Evolutionary conservation across 2,329 filamentous ascomycete genomes (phyloP).

Genomic region (Clonostachys solani): DNA sequence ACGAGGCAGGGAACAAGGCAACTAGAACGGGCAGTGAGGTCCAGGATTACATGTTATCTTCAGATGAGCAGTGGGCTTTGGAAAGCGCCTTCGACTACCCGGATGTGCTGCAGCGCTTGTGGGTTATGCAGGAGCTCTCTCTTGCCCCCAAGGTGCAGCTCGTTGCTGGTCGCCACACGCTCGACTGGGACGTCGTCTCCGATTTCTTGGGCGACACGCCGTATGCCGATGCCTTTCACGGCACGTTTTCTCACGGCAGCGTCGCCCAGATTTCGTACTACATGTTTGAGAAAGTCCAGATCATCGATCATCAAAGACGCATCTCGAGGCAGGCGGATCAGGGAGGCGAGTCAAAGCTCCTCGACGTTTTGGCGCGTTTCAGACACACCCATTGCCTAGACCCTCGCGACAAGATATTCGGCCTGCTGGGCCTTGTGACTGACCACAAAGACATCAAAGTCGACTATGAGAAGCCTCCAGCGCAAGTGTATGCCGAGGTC

Average conservation of each 20-base stretch:
- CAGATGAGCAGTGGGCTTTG: not conserved
- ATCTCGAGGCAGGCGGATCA: not conserved
- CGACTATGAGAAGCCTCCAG: not conserved
- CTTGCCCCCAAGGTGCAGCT: not conserved
- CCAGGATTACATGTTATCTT: not conserved
- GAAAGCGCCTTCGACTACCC: not conserved
- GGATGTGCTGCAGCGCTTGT: not conserved
- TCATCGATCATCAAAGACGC: not conserved
- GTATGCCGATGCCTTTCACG: conserved; percentile 2
- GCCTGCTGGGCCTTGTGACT: not conserved
- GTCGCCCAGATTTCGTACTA: not conserved
- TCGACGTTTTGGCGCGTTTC: not conserved
- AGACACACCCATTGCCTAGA: not conserved
- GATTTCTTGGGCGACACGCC: not conserved
- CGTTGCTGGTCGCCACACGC: not conserved
- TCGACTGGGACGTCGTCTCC: conserved; percentile 2
- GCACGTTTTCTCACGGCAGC: not conserved
- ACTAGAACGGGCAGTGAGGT: not conserved
- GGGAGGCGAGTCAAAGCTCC: not conserved
- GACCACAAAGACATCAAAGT: not conserved
- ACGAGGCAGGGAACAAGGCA: not conserved
- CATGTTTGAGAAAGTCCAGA: not conserved
- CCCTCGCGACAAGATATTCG: not conserved
- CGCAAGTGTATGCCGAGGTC: not conserved
- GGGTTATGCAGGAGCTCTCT: not conserved